Conservation (phyloP, 2,329 filamentous ascomycete genomes). For the Calonectria honghensis region DNA sequence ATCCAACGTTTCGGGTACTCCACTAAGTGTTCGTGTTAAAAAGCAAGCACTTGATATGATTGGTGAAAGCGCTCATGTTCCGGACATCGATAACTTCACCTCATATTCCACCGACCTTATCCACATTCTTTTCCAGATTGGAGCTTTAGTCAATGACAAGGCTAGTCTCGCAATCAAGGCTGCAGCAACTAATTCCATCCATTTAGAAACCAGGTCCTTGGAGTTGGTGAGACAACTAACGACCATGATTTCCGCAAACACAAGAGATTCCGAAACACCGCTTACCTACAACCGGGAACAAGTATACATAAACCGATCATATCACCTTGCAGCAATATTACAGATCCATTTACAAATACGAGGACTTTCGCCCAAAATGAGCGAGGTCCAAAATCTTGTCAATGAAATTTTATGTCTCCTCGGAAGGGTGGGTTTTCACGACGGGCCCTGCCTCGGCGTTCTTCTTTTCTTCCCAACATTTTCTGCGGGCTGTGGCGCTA, state of each 20-base stretch:
- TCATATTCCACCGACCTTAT: constrained; percentile 13
- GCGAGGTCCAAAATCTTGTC: background rate
- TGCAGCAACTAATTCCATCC: background rate
- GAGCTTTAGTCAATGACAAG: background rate
- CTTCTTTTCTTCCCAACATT: constrained; percentile 31
- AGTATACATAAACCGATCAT: background rate
- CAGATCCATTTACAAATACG: background rate
- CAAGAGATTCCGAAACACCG: background rate
- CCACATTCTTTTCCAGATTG: constrained; percentile 18
- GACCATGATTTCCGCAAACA: background rate
- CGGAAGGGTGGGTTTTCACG: background rate
- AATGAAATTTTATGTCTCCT: background rate
- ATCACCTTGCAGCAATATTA: background rate
- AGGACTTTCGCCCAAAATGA: background rate
- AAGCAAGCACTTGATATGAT: constrained; percentile 8
- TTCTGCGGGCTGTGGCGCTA: constrained; percentile 31
- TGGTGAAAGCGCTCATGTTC: background rate
- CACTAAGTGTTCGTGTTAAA: background rate
- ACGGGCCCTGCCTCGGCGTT: constrained; percentile 24
- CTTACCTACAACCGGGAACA: background rate
- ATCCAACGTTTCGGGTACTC: constrained; percentile 18
- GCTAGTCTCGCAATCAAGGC: background rate
- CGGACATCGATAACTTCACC: constrained; percentile 26
- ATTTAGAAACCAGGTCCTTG: background rate
- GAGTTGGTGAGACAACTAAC: background rate